Conservation (phyloP, 352 stramenopile species). For the Phytophthora fragariae region DNA sequence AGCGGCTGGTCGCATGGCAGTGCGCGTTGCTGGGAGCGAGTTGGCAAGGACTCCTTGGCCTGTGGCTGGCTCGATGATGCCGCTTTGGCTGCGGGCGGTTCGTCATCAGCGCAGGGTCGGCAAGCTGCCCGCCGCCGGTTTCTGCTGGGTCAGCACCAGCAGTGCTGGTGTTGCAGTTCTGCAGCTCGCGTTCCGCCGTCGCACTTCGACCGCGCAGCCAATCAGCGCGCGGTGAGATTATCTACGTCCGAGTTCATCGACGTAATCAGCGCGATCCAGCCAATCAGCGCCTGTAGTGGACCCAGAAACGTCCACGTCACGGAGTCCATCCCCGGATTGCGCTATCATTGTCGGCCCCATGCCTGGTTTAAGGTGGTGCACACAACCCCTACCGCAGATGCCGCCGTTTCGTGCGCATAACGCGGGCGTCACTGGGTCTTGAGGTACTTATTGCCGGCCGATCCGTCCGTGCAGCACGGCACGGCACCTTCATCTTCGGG, state of each 20-base stretch:
- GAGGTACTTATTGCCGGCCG: no score
- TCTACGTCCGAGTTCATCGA: neutral
- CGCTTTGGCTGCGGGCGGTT: neutral
- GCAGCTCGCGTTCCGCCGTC: slow-evolving; percentile 29
- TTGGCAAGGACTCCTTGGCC: no score
- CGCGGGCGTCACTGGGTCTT: neutral
- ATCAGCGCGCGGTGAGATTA: neutral
- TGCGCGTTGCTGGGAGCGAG: no score
- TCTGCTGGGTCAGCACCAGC: no score
- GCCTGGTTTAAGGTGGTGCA: slow-evolving; percentile 17
- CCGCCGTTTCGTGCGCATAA: slow-evolving; percentile 15
- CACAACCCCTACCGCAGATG: neutral
- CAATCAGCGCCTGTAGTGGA: slow-evolving; percentile 14
- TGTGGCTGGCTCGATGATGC: neutral
- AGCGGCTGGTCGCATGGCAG: no score
- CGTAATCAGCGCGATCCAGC: slow-evolving; percentile 14
- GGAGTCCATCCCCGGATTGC: slow-evolving; percentile 11
- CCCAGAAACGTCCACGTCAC: slow-evolving; percentile 11
- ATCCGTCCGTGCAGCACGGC: neutral
- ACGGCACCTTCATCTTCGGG: neutral
- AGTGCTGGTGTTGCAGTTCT: neutral
- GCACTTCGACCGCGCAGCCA: slow-evolving; percentile 1
- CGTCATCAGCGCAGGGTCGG: neutral
- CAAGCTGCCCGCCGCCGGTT: no score
- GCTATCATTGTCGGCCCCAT: neutral